A percentile compares a stretch with the other conserved stretches of the same genome.
Conservation (phyloP, 192 early-diverging fungal genomes). For the Mortierella antarctica region DNA sequence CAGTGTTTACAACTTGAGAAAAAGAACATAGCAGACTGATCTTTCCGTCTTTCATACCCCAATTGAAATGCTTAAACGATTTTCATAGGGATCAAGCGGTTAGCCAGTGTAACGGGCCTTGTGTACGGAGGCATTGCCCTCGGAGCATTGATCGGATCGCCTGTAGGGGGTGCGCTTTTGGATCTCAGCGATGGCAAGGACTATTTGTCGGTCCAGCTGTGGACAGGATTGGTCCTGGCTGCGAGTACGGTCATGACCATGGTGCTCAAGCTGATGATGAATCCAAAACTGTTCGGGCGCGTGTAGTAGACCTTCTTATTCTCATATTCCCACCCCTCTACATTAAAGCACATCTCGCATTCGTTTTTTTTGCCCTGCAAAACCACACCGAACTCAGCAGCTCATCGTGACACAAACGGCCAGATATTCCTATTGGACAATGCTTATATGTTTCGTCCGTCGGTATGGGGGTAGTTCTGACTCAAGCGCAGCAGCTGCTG, state of each 20-base stretch:
- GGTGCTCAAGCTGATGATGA: slow-evolving; percentile 36
- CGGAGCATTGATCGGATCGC: slow-evolving; percentile 63
- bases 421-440: too few species aligned
- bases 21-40: not conserved
- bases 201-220: slow-evolving; percentile 29
- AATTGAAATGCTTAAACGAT: not conserved
- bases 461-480: too few species aligned
- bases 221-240: slow-evolving; percentile 32
- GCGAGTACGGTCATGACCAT: slow-evolving; percentile 15
- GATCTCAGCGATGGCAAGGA: slow-evolving; percentile 42
- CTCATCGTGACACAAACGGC: too few species aligned
- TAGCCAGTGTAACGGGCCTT: slow-evolving; percentile 67
- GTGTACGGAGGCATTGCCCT: slow-evolving; percentile 61
- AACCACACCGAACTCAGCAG: too few species aligned
- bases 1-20: too few species aligned
- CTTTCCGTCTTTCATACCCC: not conserved
- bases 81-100: slow-evolving; percentile 54
- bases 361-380: too few species aligned
- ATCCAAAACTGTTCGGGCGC: slow-evolving; percentile 23
- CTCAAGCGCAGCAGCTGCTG: too few species aligned
- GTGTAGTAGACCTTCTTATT: too few species aligned
- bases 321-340: too few species aligned
- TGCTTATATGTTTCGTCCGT: too few species aligned
- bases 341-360: too few species aligned
- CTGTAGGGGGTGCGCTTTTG: slow-evolving; percentile 61